Conservation (phyloP, 805 yeast species). For the Saccharomycopsis sp. region DNA sequence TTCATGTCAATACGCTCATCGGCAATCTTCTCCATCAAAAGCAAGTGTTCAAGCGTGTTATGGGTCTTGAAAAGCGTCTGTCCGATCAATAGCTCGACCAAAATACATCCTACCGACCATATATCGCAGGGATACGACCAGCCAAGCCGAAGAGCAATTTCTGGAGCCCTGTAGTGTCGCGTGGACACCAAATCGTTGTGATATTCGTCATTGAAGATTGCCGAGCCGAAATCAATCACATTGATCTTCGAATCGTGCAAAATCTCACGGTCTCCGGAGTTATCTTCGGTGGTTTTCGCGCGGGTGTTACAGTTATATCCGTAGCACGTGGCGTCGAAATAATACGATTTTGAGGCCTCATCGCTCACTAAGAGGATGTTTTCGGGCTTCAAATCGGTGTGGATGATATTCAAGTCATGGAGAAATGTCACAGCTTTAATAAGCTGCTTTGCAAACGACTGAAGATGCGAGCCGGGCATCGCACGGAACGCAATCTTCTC, state of each 20-base stretch:
- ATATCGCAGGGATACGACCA: slow-evolving; percentile 97
- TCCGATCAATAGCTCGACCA: slow-evolving; percentile 88
- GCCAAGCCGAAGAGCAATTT: slow-evolving; percentile 87
- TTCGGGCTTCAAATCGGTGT: slow-evolving; percentile 96
- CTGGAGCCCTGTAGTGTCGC: slow-evolving; percentile 96
- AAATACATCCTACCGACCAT: slow-evolving; percentile 94
- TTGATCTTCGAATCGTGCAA: slow-evolving; percentile 76
- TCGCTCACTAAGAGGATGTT: slow-evolving; percentile 68
- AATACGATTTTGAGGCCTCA: slow-evolving; percentile 33
- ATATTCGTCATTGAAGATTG: slow-evolving; percentile 88
- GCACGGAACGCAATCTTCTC: slow-evolving; percentile 76
- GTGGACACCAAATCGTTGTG: slow-evolving; percentile 91
- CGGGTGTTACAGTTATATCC: slow-evolving; percentile 1
- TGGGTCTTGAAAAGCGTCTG: slow-evolving; percentile 93
- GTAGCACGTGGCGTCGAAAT: slow-evolving; percentile 2
- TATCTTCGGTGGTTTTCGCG: slow-evolving; percentile 16
- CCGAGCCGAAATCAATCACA: slow-evolving; percentile 95
- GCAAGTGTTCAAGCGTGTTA: slow-evolving; percentile 89
- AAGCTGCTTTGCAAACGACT: slow-evolving; percentile 79
- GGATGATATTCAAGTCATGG: slow-evolving; percentile 85
- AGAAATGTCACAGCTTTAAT: slow-evolving; percentile 79
- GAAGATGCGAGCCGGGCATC: slow-evolving; percentile 93
- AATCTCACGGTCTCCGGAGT: slow-evolving; percentile 34
- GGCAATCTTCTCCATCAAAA: slow-evolving; percentile 83
- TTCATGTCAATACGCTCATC: slow-evolving; percentile 43